Evolutionary conservation across 1,284 basidiomycete species (phyloP).

Genomic region (Phellopilus nigrolimitatus): DNA sequence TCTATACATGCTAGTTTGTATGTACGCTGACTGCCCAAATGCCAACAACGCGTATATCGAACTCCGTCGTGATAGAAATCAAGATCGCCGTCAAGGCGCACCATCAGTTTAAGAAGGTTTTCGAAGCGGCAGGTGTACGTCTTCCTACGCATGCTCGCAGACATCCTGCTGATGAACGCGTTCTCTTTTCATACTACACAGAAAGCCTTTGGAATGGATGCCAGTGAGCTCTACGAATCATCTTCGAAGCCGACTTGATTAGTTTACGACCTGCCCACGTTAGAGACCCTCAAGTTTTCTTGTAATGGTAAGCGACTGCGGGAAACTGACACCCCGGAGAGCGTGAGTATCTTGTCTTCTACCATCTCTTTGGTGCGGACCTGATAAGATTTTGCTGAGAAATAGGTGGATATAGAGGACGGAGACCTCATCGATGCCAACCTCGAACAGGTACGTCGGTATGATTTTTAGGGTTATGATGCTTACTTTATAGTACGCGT

Average conservation of each 20-base stretch:
- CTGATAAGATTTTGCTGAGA: neutral
- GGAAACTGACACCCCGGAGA: too few species aligned
- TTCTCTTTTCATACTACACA: neutral
- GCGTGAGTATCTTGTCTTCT: neutral
- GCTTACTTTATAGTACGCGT: too few species aligned
- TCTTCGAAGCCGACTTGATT: neutral
- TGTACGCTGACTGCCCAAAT: too few species aligned
- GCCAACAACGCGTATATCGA: too few species aligned
- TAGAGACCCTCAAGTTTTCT: too few species aligned
- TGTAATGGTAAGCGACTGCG: too few species aligned
- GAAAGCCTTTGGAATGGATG: slow-evolving; percentile 11
- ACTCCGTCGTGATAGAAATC: too few species aligned
- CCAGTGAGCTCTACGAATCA: neutral
- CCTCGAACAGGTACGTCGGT: slow-evolving; percentile 15
- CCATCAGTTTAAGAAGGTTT: slow-evolving; percentile 13
- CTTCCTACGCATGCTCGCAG: neutral
- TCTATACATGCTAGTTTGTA: neutral
- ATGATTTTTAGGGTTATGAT: too few species aligned
- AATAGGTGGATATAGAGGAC: slow-evolving; percentile 20
- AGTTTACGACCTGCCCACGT: too few species aligned
- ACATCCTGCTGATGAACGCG: neutral
- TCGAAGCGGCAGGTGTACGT: slow-evolving; percentile 17
- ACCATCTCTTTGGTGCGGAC: neutral
- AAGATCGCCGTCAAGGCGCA: slow-evolving; percentile 12
- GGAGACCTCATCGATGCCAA: slow-evolving; percentile 11